Evolutionary conservation across 169 alveolate species (phyloP).

Genomic region (Plasmodium sp.): DNA sequence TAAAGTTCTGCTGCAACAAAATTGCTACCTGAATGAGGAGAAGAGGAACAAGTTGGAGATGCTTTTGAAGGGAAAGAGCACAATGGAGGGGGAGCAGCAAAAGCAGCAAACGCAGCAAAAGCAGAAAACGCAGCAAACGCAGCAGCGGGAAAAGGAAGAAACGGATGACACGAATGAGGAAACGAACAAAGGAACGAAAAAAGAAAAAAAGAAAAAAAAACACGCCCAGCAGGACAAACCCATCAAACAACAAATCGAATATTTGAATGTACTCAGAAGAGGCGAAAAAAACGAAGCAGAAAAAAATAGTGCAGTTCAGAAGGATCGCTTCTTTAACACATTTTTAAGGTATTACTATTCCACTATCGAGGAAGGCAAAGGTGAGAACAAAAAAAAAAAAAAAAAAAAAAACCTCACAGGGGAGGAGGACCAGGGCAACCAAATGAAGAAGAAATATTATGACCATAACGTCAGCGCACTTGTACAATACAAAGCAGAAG

Average conservation of each 20-base stretch:
- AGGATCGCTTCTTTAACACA: neutral
- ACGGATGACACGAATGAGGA: neutral
- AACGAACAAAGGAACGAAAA: neutral
- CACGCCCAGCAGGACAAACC: neutral
- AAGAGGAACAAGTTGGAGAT: neutral
- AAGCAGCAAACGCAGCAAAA: no score
- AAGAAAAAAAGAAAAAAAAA: neutral
- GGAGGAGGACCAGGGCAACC: neutral
- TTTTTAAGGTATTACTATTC: neutral
- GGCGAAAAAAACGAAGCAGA: neutral
- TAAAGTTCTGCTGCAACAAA: constrained; percentile 25
- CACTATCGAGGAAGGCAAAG: neutral
- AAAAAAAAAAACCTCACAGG: neutral
- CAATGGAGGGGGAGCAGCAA: neutral
- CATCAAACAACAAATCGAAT: neutral
- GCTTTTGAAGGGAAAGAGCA: neutral
- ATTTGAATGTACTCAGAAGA: neutral
- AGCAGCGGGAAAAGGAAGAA: neutral
- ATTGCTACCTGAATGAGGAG: constrained; percentile 7
- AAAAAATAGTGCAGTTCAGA: neutral
- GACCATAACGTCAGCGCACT: constrained; percentile 43
- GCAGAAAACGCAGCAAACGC: no score
- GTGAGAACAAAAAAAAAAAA: neutral
- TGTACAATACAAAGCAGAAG: constrained; percentile 31
- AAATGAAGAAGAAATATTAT: neutral